Evolutionary conservation across 148 eudicot species (phyloP).

Genomic region (Polygonum maritimum): DNA sequence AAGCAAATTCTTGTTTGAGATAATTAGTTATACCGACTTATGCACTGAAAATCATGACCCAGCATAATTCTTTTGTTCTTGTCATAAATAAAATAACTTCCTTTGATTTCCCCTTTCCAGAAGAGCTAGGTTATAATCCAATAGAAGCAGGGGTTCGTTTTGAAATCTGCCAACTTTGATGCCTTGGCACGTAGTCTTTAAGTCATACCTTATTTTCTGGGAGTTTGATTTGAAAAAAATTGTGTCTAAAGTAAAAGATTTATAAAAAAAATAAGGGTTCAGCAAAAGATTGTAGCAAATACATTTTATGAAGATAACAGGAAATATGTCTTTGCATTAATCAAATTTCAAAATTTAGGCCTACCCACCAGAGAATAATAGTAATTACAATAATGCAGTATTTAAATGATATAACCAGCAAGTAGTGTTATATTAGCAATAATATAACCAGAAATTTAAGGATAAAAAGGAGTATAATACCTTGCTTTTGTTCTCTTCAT

Average conservation of each 20-base stretch:
- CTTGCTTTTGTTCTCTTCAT: slow-evolving; percentile 27
- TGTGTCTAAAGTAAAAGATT: too few species aligned
- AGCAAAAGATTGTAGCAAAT: too few species aligned
- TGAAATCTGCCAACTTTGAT: neutral
- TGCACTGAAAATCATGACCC: neutral
- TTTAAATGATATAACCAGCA: neutral
- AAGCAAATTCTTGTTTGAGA: neutral
- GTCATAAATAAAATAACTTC: neutral
- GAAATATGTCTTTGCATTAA: too few species aligned
- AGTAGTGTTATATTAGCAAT: neutral
- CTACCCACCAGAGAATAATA: too few species aligned
- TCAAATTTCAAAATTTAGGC: too few species aligned
- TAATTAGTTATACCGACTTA: neutral
- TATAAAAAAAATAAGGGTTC: too few species aligned
- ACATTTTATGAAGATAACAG: too few species aligned
- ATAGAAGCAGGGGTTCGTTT: neutral
- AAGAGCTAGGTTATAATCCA: neutral
- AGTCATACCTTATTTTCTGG: too few species aligned
- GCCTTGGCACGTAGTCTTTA: too few species aligned
- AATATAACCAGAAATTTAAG: neutral
- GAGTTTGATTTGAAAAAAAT: too few species aligned
- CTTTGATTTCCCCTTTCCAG: neutral
- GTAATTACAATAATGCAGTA: too few species aligned
- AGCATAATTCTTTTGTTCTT: neutral
- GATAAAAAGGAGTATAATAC: slow-evolving; percentile 8